Evolutionary conservation across 1,284 basidiomycete genomes (phyloP), one percentile per base, ranked within the genome.

Genomic region (Papiliotrema flavescens): DNA sequence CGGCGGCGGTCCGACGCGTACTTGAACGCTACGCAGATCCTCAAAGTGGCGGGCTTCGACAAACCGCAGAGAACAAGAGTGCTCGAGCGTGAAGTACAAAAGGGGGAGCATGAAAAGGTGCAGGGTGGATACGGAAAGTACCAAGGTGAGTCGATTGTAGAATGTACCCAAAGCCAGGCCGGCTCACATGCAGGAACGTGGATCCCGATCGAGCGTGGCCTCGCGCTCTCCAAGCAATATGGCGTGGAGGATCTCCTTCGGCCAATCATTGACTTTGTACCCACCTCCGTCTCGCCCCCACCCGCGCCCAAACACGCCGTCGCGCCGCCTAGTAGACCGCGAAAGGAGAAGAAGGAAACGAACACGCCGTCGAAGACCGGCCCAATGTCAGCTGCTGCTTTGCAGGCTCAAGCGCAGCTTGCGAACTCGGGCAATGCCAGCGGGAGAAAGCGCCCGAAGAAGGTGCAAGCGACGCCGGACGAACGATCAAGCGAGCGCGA

Each of bases 81-180:
- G 14, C 82, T 98, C 47, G 96, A 99, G 76, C 85, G 96, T 61
- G 96, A 99, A 78, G 87, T 99, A 2, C 96, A 99, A 76, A 98
- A 98, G 77, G 96, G 94, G 24, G 89, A 92, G 64, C 96, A 99
- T 76, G 96, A 98, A 78, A 99, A 99, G 76, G 93, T 99, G 0
- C 96, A 99, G 75, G 96, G 96, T 35, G 96, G 96, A 0, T 99
- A 98, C 76, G 96, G 96, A 64, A 99, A 98, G 79, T 98, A 98
- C 76, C 96, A 99, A 82, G 96, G 94, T 94, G 59, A 60, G 84
- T 73, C 43, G 17, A 20, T 41, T 19, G 40, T 54, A 24, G 28
- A n/a, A n/a, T n/a, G n/a, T n/a, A n/a, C n/a, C n/a, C n/a, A n/a
- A n/a, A 52, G 40, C 35, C n/a, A 11, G 28, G 5, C 19, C 23